These are phyloP conservation scores for Yamadazyma friedrichii DNA, from an alignment of 1,139 yeast genomes.

Conservation along the genomic window DNA sequence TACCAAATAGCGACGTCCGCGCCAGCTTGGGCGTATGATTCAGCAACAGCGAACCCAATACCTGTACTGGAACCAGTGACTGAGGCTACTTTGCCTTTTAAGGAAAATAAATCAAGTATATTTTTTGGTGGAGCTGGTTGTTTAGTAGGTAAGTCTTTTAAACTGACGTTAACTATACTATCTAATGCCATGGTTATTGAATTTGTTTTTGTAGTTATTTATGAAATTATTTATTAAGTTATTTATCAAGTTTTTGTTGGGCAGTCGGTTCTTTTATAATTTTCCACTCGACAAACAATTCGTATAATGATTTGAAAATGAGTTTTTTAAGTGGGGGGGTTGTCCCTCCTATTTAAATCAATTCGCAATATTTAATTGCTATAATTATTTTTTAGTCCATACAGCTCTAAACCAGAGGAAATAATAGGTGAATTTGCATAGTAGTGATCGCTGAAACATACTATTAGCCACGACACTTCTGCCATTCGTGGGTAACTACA, in stretches of 20 bases:
- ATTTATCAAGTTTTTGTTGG: too few species aligned
- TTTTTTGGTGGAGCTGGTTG: constrained; percentile 29
- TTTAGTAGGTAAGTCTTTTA: constrained; percentile 29
- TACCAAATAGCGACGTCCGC: constrained; percentile 86
- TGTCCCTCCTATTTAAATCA: too few species aligned
- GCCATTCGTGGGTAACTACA: too few species aligned
- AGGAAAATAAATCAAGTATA: constrained; percentile 54
- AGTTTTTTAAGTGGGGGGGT: background rate
- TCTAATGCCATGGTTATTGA: constrained; percentile 5
- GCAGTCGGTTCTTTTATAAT: too few species aligned
- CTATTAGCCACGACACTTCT: too few species aligned
- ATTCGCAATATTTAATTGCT: too few species aligned
- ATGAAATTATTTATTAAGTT: background rate
- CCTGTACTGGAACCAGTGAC: constrained; percentile 88
- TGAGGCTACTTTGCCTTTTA: constrained; percentile 85
- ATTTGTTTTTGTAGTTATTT: background rate
- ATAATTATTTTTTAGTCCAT: too few species aligned
- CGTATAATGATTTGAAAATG: background rate
- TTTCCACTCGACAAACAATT: too few species aligned
- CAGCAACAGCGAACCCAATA: constrained; percentile 82
- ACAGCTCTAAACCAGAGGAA: too few species aligned
- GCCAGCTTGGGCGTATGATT: constrained; percentile 87
- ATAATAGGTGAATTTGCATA: too few species aligned
- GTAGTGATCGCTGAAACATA: too few species aligned
- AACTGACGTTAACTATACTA: constrained; percentile 22